phyloP scores from a whole-genome alignment of 2,329 filamentous ascomycete species.

The Tolypocladium ophioglossoides region DNA sequence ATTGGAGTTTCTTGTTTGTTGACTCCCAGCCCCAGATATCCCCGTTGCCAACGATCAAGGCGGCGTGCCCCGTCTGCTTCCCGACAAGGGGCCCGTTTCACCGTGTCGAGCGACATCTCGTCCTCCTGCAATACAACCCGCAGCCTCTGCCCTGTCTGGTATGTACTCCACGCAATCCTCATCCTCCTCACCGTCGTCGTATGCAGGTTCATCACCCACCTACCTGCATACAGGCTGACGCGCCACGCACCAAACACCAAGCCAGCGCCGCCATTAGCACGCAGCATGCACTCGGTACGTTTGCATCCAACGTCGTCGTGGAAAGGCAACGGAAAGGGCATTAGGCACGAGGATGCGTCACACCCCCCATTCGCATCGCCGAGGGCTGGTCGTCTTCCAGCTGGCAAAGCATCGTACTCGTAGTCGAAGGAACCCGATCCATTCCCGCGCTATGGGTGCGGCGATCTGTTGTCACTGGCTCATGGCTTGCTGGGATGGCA shows the following conservation, averaged over 20 bases:
- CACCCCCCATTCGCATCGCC: background rate
- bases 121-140: background rate
- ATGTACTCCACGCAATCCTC: background rate
- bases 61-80: background rate
- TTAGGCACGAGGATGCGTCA: background rate
- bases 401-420: background rate
- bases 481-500: slow-evolving; percentile 7
- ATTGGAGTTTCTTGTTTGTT: background rate
- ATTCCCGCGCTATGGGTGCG: background rate
- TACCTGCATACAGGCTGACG: background rate
- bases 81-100: background rate
- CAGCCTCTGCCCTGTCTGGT: background rate
- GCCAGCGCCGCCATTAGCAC: background rate
- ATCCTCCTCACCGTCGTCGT: background rate
- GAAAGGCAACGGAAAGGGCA: background rate
- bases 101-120: background rate
- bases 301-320: background rate
- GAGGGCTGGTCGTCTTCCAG: background rate
- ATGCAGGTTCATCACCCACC: background rate
- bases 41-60: background rate
- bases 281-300: background rate
- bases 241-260: background rate
- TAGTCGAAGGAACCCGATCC: background rate
- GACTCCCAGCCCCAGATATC: background rate
- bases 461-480: slow-evolving; percentile 4